A percentile compares a stretch with the other conserved stretches of the same genome.
These are phyloP conservation scores for Triglochin maritima DNA, from an alignment of 106 monocot species.

Conservation along the genomic window DNA sequence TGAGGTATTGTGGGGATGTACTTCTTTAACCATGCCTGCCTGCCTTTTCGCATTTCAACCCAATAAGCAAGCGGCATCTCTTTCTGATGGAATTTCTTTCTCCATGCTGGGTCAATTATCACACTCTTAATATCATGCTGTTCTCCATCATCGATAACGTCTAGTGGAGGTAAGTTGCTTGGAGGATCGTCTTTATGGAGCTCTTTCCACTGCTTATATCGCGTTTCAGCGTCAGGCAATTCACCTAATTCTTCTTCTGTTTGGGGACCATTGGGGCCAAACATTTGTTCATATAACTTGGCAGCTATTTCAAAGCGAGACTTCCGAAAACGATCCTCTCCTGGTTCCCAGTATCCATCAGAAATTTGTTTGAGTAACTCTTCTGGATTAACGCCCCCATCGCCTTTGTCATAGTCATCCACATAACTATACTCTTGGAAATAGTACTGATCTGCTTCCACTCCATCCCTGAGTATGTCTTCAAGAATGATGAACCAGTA, in stretches of 20 bases:
- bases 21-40: constrained; percentile 86
- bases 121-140: constrained; percentile 56
- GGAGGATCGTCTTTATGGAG: constrained; percentile 32
- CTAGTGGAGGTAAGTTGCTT: constrained; percentile 32
- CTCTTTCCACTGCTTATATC: constrained; percentile 69
- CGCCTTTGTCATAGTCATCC: constrained; percentile 93
- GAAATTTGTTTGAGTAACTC: constrained; percentile 56
- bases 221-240: constrained; percentile 70
- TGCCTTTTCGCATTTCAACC: constrained; percentile 92
- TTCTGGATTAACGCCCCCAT: constrained; percentile 48
- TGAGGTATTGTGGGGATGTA: constrained; percentile 81
- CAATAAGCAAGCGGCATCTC: constrained; percentile 82
- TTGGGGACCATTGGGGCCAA: constrained; percentile 94
- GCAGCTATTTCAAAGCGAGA: constrained; percentile 66
- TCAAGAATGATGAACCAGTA: constrained; percentile 98
- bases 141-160: constrained; percentile 77
- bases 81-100: constrained; percentile 63
- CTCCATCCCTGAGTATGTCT: constrained; percentile 74
- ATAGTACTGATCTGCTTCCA: constrained; percentile 74
- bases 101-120: constrained; percentile 55
- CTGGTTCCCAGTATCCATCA: constrained; percentile 96
- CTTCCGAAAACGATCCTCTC: constrained; percentile 39
- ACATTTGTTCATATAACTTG: constrained; percentile 89
- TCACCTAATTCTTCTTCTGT: constrained; percentile 89
- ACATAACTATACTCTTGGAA: constrained; percentile 97